Base-by-base conservation (phyloP, 2,329 filamentous ascomycete species). In the Incumbomyces delicatus region DNA sequence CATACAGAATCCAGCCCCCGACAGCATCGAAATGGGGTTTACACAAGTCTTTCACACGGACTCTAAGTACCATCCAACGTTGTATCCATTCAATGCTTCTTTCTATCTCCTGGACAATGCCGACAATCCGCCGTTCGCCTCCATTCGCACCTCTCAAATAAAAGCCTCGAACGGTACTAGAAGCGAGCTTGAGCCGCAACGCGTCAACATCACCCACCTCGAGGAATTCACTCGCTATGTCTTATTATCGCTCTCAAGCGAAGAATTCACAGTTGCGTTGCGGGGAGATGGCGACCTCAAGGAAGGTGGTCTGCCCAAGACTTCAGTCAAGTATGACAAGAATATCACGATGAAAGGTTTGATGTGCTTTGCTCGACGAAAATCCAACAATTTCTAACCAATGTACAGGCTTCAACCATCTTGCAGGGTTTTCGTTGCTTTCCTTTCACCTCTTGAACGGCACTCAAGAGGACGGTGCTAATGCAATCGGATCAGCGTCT, bases 311-410 rank as follows among this genome's bases (percentile, higher is more conserved):
- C 61, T 81, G 37, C 75, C 72, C 0, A 66, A 63, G 36, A 72
- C 66, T 3, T 65, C 59, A 1, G 70, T 80, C 17, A 63, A 73
- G 34, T 81, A 77, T 58, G 70, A 80, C 60, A 72, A 78, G 56
- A 67, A 69, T 1, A 64, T 74, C n/a, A 68, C 65, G n/a, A 72
- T 78, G 66, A 76, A 74, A 57, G 76, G 77, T 78, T 57, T 20
- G 39, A 17, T 5, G 14, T 22, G 8, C 32, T 29, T 22, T 10
- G 29, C 11, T 17, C 17, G 18, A 6, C 37, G 30, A 1, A 22
- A 32, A 16, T 17, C 2, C 30, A 20, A 3, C 14, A 14, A 3
- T 33, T 14, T 17, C 39, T 41, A 6, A 48, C 29, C 32, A 43
- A 18, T 34, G 1, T 27, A n/a, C 48, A 80, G 77, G 74, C 2